These are phyloP conservation scores for Wallacemonas collosoma DNA, from an alignment of 208 protist genomes.

Conservation along the genomic window DNA sequence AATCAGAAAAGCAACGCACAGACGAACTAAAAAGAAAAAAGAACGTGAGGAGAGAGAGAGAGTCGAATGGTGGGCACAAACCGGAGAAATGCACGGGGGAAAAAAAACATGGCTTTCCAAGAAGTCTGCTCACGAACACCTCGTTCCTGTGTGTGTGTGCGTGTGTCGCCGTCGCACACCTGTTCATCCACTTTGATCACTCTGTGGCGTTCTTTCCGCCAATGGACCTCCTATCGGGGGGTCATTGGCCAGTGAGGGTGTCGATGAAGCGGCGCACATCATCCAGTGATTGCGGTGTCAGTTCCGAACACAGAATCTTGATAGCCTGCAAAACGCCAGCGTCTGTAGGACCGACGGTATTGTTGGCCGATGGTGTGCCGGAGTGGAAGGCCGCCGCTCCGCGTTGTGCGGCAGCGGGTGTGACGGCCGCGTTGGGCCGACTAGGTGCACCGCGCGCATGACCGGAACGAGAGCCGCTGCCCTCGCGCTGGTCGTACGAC, in stretches of 20 bases:
- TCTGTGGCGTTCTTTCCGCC: not conserved
- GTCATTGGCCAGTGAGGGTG: conserved; percentile 37
- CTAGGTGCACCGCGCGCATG: not conserved
- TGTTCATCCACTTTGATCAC: too few relatives aligned
- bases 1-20: too few relatives aligned
- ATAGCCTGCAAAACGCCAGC: conserved; percentile 80
- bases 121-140: too few relatives aligned
- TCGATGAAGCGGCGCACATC: conserved; percentile 83
- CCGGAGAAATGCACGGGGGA: too few relatives aligned
- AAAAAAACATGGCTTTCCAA: too few relatives aligned
- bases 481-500: not conserved
- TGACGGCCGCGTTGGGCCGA: not conserved
- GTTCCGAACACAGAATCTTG: conserved; percentile 77
- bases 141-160: too few relatives aligned
- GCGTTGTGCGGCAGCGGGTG: conserved; percentile 1
- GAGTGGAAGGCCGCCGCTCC: not conserved
- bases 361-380: conserved; percentile 19
- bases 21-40: too few relatives aligned
- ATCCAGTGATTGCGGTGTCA: conserved; percentile 49
- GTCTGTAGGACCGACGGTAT: conserved; percentile 53
- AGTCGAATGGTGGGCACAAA: too few relatives aligned
- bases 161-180: too few relatives aligned
- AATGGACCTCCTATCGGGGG: not conserved
- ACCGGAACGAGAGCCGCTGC: conserved; percentile 1
- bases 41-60: too few relatives aligned